Conservation (phyloP, 2,329 filamentous ascomycete species). For the Sporothrix inflata region DNA sequence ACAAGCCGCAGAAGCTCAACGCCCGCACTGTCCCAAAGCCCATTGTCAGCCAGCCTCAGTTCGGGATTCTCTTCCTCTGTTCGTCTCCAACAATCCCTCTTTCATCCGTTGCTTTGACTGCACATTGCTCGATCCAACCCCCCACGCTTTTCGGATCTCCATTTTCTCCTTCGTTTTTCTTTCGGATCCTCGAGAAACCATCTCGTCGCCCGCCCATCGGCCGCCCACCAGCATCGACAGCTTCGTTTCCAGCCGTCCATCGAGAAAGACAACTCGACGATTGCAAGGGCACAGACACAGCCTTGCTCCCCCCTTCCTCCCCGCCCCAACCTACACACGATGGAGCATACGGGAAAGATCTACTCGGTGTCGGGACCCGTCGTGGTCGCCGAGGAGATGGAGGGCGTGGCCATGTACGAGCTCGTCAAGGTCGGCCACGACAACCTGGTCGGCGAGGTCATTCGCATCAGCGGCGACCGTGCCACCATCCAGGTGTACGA, state of each 20-base stretch:
- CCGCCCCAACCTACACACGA: conserved; percentile 11
- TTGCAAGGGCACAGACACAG: neutral
- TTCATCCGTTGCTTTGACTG: neutral
- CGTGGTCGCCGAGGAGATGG: conserved; percentile 97
- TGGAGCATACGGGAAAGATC: conserved; percentile 36
- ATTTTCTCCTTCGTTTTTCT: neutral
- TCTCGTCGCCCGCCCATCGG: neutral
- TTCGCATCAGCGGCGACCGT: conserved; percentile 94
- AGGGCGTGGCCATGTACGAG: conserved; percentile 99
- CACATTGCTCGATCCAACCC: conserved; percentile 7
- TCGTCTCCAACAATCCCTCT: neutral
- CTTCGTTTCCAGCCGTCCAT: neutral
- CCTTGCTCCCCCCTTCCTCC: neutral
- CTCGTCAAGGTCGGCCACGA: conserved; percentile 93
- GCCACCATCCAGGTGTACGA: conserved; percentile 99
- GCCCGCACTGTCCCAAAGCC: conserved; percentile 17
- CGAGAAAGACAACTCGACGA: neutral
- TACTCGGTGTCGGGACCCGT: conserved; percentile 62
- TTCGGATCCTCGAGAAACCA: neutral
- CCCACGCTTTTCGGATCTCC: neutral
- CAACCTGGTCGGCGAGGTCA: conserved; percentile 92
- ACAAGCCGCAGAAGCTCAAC: conserved; percentile 31
- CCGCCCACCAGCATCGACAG: neutral
- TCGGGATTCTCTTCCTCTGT: neutral
- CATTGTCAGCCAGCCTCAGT: conserved; percentile 23